Base-by-base conservation (phyloP, 805 yeast genomes). In the Wickerhamiella sorbophila region DNA sequence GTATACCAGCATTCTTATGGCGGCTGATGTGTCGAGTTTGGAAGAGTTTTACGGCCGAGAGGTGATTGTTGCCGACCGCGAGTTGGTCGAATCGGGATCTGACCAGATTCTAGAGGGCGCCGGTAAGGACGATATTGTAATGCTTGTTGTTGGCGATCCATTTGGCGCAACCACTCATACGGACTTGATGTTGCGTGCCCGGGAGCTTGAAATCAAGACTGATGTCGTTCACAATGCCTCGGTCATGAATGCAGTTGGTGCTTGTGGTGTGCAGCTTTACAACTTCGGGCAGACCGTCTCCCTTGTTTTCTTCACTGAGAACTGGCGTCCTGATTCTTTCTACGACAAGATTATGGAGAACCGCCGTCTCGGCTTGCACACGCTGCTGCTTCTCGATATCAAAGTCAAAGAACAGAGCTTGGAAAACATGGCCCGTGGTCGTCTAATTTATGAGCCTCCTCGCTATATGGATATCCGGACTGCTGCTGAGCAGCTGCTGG, bases 91-190 rank as follows among this genome's bases (percentile, higher is more conserved):
- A 57, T 69, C 79, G 42, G 93, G 88, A 5, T 77, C 91, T 21
- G 97, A 87, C 54, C 70, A 72, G 32, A 91, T 88, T 45, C 66
- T 88, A 48, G 79, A 66, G 17, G 77, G 74, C 46, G 95, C 93
- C 1, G 74, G 80, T 26, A 67, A 62, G 18, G 88, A 80, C 42
- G 95, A 91, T 57, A 71, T 88, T 58, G 97, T 96, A 0, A 86
- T 88, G 52, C 68, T 91, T 48, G 98, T 91, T 17, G 98, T 88
- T 21, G 98, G 98, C 29, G 98, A 88, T 60, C 94, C 88, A 27
- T 88, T 85, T 57, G 98, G 98, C 27, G 98, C 98, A 26, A 88
- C 98, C 4, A 88, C 98, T 1, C 98, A 88, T 63, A 85, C 96
- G 0, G 98, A 91, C 64, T 69, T 88, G 48, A 84, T 87, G 33